These are phyloP conservation scores for Favolaschia claudopus DNA, from an alignment of 768 basidiomycete genomes.

Conservation along the genomic window DNA sequence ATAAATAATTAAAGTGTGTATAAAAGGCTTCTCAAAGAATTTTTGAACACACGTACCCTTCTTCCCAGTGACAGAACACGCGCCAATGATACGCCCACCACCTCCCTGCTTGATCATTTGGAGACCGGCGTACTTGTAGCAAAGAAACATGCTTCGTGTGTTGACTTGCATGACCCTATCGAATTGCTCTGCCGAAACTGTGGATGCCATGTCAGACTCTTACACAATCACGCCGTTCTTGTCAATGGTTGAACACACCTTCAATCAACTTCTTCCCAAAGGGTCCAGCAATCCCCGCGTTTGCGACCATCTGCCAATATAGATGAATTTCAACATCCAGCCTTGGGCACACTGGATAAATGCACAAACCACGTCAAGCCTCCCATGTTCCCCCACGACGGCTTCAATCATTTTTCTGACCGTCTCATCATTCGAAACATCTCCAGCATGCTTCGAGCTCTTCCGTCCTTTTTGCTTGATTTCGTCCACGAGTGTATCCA, in stretches of 20 bases:
- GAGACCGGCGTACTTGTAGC: conserved; percentile 45
- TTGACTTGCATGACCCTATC: conserved; percentile 38
- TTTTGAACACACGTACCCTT: conserved; percentile 45
- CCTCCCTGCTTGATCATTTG: conserved; percentile 50
- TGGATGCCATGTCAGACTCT: not conserved
- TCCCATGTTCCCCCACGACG: conserved; percentile 33
- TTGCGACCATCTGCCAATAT: conserved; percentile 40
- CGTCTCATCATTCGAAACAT: conserved; percentile 37
- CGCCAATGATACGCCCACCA: conserved; percentile 50
- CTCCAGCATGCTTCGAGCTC: conserved; percentile 27
- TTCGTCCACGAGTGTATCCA: conserved; percentile 34
- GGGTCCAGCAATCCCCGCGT: conserved; percentile 34
- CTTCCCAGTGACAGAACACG: conserved; percentile 46
- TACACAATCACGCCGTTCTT: too few relatives aligned
- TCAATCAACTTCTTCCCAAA: conserved; percentile 3
- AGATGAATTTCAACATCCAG: not conserved
- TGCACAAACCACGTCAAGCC: conserved; percentile 41
- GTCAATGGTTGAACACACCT: too few relatives aligned
- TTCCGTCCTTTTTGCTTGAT: conserved; percentile 32
- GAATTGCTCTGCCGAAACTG: conserved; percentile 32
- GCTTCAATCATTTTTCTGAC: conserved; percentile 37
- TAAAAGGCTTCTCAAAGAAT: too few relatives aligned
- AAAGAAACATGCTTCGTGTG: conserved; percentile 40
- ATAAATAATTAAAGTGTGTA: not conserved
- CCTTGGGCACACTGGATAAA: not conserved